These are phyloP conservation scores for Colletotrichum chlorophyti DNA, from an alignment of 2,329 filamentous ascomycete genomes.

Conservation along the genomic window DNA sequence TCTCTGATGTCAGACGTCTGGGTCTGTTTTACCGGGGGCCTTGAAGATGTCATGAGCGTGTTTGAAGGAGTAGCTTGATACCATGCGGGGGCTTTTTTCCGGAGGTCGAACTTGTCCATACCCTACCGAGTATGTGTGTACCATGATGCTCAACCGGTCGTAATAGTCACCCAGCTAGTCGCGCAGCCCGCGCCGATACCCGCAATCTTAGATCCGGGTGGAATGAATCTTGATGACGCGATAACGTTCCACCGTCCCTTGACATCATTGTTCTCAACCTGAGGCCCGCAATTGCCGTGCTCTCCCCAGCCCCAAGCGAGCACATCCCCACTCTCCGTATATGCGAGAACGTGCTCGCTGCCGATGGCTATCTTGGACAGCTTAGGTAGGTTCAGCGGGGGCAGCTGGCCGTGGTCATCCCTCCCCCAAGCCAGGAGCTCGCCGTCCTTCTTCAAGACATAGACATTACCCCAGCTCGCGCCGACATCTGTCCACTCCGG, in stretches of 20 bases:
- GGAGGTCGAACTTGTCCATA: background rate
- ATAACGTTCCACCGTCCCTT: constrained; percentile 74
- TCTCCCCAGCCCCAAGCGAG: constrained; percentile 96
- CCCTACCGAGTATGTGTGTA: background rate
- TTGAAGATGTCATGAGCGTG: constrained; percentile 33
- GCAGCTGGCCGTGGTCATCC: constrained; percentile 83
- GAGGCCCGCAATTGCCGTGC: constrained; percentile 91
- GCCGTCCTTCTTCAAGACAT: constrained; percentile 69
- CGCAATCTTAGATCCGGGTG: constrained; percentile 58
- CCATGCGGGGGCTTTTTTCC: constrained; percentile 15
- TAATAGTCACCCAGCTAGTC: constrained; percentile 78
- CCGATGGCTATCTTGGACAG: constrained; percentile 76
- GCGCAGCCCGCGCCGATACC: constrained; percentile 85
- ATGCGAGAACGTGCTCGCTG: constrained; percentile 86
- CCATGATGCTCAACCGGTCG: constrained; percentile 34
- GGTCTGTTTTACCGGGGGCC: constrained; percentile 44
- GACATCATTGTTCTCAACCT: constrained; percentile 69
- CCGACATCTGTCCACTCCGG: constrained; percentile 71
- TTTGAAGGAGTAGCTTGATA: constrained; percentile 40
- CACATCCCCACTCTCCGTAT: constrained; percentile 70
- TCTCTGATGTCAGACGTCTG: constrained; percentile 68
- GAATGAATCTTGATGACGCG: constrained; percentile 61
- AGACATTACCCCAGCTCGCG: constrained; percentile 85
- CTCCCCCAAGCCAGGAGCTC: constrained; percentile 78
- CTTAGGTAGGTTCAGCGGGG: constrained; percentile 65